Evolutionary conservation across 108 stramenopile species (phyloP).

Genomic region (Epithemia pelagica): DNA sequence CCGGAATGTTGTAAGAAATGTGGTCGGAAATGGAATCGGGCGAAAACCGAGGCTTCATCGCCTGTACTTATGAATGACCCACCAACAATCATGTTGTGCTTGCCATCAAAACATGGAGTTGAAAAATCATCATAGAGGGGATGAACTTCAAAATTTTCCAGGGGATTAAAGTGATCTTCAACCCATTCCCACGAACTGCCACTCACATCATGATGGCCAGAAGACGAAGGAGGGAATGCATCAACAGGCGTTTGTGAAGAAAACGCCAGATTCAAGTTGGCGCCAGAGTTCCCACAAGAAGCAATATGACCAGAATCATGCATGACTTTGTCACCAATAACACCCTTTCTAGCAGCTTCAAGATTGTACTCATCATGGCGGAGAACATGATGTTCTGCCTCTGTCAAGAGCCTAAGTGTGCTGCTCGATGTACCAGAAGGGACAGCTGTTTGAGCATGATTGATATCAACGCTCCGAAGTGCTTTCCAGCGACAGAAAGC

Average conservation of each 20-base stretch:
- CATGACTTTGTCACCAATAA: slow-evolving; percentile 63
- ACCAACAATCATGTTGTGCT: slow-evolving; percentile 91
- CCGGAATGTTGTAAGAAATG: slow-evolving; percentile 94
- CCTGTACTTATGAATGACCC: slow-evolving; percentile 91
- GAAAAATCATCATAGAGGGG: slow-evolving; percentile 91
- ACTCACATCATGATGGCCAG: slow-evolving; percentile 71
- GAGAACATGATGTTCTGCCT: slow-evolving; percentile 89
- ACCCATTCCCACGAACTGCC: slow-evolving; percentile 98
- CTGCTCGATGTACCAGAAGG: slow-evolving; percentile 3
- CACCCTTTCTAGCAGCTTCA: slow-evolving; percentile 49
- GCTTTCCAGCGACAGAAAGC: slow-evolving; percentile 91
- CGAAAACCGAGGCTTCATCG: slow-evolving; percentile 87
- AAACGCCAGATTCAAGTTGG: slow-evolving; percentile 79
- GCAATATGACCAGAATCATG: slow-evolving; percentile 54
- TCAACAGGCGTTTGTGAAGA: slow-evolving; percentile 81
- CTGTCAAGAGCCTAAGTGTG: slow-evolving; percentile 70
- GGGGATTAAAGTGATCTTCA: slow-evolving; percentile 87
- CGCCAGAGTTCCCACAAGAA: slow-evolving; percentile 30
- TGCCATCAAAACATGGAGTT: slow-evolving; percentile 94
- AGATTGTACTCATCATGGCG: slow-evolving; percentile 53
- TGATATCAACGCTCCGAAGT: slow-evolving; percentile 29
- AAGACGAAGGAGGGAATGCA: slow-evolving; percentile 50
- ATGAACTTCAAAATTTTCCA: slow-evolving; percentile 83
- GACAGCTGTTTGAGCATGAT: slow-evolving; percentile 35
- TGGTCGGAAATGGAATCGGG: slow-evolving; percentile 91